Conservation (phyloP, 306 rosid genomes). For the Clitoria ternatea region DNA sequence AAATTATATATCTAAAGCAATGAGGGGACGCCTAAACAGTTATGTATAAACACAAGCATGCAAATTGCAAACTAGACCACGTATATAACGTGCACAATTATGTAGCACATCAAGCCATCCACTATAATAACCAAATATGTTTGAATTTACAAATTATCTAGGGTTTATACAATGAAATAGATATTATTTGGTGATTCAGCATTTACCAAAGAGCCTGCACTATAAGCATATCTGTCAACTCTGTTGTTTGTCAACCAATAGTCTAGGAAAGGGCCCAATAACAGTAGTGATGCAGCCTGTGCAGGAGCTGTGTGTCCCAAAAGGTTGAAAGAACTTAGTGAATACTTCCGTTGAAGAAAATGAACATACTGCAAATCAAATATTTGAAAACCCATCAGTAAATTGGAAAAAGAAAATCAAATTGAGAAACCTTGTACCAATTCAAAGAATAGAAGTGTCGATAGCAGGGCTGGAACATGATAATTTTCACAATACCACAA, state of each 20-base stretch:
- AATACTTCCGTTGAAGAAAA: conserved; percentile 85
- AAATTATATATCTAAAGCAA: background rate
- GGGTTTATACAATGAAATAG: background rate
- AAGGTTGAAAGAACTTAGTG: conserved; percentile 79
- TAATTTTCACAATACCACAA: background rate
- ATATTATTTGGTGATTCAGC: background rate
- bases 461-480: background rate
- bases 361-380: conserved; percentile 72
- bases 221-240: conserved; percentile 55
- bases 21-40: background rate
- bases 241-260: conserved; percentile 79
- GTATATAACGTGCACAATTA: background rate
- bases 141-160: background rate
- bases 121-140: background rate
- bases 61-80: background rate
- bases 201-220: conserved; percentile 50
- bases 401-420: background rate
- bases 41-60: background rate
- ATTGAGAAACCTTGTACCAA: background rate
- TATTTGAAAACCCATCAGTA: conserved; percentile 21
- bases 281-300: conserved; percentile 66
- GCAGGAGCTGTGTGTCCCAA: conserved; percentile 96
- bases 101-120: background rate
- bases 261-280: conserved; percentile 74
- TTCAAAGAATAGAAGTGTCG: background rate